Evolutionary conservation across 768 basidiomycete genomes (phyloP), one percentile per base, ranked within the genome.

Genomic region (Boletales sp.): DNA sequence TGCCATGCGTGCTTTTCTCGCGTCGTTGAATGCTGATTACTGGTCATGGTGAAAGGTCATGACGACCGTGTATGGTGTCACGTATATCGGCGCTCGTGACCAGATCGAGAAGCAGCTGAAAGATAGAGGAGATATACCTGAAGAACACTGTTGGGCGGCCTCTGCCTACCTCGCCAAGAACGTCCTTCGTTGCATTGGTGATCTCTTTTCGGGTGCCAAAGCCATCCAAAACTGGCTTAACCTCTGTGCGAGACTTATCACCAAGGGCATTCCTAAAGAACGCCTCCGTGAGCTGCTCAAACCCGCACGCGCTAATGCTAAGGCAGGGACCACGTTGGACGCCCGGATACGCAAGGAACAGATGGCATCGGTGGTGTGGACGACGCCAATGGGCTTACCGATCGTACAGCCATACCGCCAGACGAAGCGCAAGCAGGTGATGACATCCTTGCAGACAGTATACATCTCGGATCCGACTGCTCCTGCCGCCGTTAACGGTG

Each of bases 21-120:
- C 31, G 6, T 44, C 12, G 8, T 32, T 40, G 40, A 24, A 31
- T 47, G 6, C 36, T 41, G 18, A 56, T 36, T 24, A 12, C 29
- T 29, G 40, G 39, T 36, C 12, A 7, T 40, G 24, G 24, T 27
- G 4, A 27, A 54, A 87, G 85, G 91, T 97, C 56, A 99, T 99
- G 97, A 99, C 95, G 1, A 97, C 95, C 3, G 95, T 98, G 31
- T 98, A 98, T 64, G 95, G 97, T 18, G 94, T 99, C 14, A 99
- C 97, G 0, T 94, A 85, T 70, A 72, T 97, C 47, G 97, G 97
- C 32, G 97, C 97, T 18, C 81, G 92, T 38, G 90, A 91, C 9
- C 97, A 98, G 71, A 97, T 98, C 47, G 89, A 93, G 69, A 87
- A 71, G 60, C 94, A 97, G 71, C 71, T 99, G 35, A 80, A 76